Conservation (phyloP, 768 basidiomycete genomes). For the Macrolepiota fuliginosa region DNA sequence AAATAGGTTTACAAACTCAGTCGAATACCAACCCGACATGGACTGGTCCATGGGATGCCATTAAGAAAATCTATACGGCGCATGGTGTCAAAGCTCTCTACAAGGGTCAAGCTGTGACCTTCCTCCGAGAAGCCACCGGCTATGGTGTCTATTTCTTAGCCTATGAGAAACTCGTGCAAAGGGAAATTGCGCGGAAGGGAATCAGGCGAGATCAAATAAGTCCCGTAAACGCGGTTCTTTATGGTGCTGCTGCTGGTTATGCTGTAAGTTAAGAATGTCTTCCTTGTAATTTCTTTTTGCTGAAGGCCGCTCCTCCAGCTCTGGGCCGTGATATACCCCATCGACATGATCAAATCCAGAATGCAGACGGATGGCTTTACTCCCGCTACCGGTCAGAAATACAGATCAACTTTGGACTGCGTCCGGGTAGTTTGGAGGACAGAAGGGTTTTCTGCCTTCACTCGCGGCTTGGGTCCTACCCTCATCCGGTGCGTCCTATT, state of each 20-base stretch:
- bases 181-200: constrained; percentile 73
- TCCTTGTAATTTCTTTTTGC: background rate
- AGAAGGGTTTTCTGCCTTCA: constrained; percentile 86
- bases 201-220: constrained; percentile 76
- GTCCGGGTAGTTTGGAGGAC: constrained; percentile 78
- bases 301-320: constrained; percentile 41
- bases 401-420: constrained; percentile 80
- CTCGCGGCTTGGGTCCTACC: constrained; percentile 88
- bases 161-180: constrained; percentile 90
- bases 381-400: constrained; percentile 73
- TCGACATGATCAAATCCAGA: constrained; percentile 94
- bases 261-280: constrained; percentile 51
- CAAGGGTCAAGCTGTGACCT: constrained; percentile 90
- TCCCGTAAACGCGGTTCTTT: constrained; percentile 75
- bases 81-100: constrained; percentile 85
- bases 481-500: constrained; percentile 69
- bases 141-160: constrained; percentile 89
- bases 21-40: constrained; percentile 74
- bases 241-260: constrained; percentile 91
- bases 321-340: constrained; percentile 92
- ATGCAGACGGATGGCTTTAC: constrained; percentile 94
- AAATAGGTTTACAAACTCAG: constrained; percentile 86
- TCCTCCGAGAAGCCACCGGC: constrained; percentile 78
- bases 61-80: constrained; percentile 73
- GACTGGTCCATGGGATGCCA: constrained; percentile 83